These are phyloP conservation scores for Tuber borchii DNA, from an alignment of 495 filamentous ascomycete species.

Conservation along the genomic window DNA sequence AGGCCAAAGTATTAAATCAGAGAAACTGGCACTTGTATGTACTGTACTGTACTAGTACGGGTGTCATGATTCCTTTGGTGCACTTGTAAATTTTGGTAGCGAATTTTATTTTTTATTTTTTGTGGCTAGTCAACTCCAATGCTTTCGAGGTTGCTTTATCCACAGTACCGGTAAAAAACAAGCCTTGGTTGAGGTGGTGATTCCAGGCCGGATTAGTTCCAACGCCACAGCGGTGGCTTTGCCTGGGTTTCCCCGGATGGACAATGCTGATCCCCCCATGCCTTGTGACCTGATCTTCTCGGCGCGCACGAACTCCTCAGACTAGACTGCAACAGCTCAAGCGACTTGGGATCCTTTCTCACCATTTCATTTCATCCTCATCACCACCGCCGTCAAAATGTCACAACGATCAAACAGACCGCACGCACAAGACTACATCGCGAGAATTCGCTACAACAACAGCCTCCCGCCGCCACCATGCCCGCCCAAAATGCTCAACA, in stretches of 20 bases:
- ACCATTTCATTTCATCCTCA: not conserved
- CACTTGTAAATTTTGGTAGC: too few species aligned
- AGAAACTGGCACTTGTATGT: not conserved
- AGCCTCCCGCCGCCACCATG: constrained; percentile 84
- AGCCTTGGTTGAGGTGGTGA: not conserved
- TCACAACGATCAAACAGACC: constrained; percentile 32
- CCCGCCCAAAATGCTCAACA: constrained; percentile 91
- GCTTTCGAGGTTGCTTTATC: not conserved
- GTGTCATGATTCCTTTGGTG: not conserved
- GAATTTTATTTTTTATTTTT: not conserved
- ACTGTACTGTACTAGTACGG: too few species aligned
- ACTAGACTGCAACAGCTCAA: not conserved
- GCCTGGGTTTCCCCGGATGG: not conserved
- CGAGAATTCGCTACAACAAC: constrained; percentile 89
- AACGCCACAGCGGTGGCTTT: not conserved
- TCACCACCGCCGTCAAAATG: constrained; percentile 11
- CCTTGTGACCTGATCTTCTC: not conserved
- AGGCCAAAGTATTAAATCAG: not conserved
- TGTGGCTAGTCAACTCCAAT: not conserved
- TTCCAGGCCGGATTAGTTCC: not conserved
- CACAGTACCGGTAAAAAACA: too few species aligned
- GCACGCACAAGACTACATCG: constrained; percentile 87
- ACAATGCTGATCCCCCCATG: too few species aligned
- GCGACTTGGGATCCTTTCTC: not conserved
- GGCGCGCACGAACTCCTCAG: not conserved